Evolutionary conservation across 108 stramenopile genomes (phyloP), one percentile per base, ranked within the genome.

Genomic region (Skeletonema costatum): DNA sequence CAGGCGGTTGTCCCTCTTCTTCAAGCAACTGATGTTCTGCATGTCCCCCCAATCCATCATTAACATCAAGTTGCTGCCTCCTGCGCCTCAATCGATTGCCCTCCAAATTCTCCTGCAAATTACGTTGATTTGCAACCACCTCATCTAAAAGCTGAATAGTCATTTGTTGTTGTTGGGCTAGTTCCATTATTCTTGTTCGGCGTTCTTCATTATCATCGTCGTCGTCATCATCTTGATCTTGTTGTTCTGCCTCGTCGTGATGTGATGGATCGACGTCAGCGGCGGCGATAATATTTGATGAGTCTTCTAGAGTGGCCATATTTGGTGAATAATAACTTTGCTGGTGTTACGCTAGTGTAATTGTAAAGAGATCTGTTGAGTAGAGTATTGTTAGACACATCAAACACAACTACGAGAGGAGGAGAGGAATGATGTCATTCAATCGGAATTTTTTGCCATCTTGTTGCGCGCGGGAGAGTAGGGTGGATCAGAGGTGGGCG

Each of bases 121-220:
- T 60, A 32, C 42, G 68, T 70, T 35, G 68, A 51, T 70, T 70
- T 30, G 16, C 48, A 13, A 70, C 48, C 4, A 70, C 29, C 53
- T 35, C 35, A 53, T 70, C 53, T 53, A 70, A 70, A 2, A 31
- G 41, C 17, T 72, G 71, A 29, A 62, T 38, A 42, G 60, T n/a
- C 61, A 72, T 63, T 46, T 72, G 60, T 50, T 72, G 71, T 42
- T 72, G 71, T 46, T 72, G 71, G 19, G 71, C 71, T 29, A 72
- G 14, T 32, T 72, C 71, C 61, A 72, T 72, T 11, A 72, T 60
- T 31, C 61, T 60, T 32, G 53, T 53, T 35, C 33, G 68, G 5
- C 56, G 32, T 0, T 70, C 68, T 36, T 36, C 56, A 19, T 68
- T 33, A 25, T 35, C 32, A 21, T 14, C 30, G 13, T 50, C 48